Base-by-base conservation (phyloP, 805 yeast species). In the Wickerhamomyces hampshirensis region DNA sequence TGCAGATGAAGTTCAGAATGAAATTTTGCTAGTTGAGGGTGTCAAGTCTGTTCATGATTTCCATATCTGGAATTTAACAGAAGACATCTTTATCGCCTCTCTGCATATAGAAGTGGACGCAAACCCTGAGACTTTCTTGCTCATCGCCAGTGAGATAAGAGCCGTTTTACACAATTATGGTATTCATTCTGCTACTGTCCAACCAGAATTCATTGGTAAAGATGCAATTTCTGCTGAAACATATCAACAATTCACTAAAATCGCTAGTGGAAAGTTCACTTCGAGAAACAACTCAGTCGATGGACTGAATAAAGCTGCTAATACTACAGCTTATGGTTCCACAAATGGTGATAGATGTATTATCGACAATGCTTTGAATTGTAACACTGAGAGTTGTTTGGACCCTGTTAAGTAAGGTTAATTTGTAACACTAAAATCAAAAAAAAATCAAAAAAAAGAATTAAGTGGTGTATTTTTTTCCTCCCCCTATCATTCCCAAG, bases 41-140 rank as follows among this genome's bases (percentile, higher is more conserved):
- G 91, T 91, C 34, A 70, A 75, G 39, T 84, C 94, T 2, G 80
- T 93, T 23, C 98, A 91, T 59, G 98, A 91, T 62, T 80, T 91
- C 69, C 98, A 91, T 60, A 80, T 91, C 40, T 91, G 98, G 98
- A 91, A 88, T 57, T 71, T 91, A 48, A 85, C 89, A 33, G 98
- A 91, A 62, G 82, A 80, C 42, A 73, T 84, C 37, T 71, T 79
- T 47, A 85, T 91, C 55, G 96, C 97, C 1, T 82, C 96, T 1
- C 69, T 93, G 42, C 98, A 91, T 58, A 83, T 88, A 28, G 85
- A 87, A 51, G 70, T 93, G 29, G 69, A 73, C 35, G 62, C 73
- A 11, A 66, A 73, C 9, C 83, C 87, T n/a, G 75, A 72, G 38
- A 68, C 74, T 18, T 93, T 87, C 57, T 61, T 81, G 38, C 60